phyloP scores from a whole-genome alignment of 148 eudicot species.

The Rhododendron simsii region DNA sequence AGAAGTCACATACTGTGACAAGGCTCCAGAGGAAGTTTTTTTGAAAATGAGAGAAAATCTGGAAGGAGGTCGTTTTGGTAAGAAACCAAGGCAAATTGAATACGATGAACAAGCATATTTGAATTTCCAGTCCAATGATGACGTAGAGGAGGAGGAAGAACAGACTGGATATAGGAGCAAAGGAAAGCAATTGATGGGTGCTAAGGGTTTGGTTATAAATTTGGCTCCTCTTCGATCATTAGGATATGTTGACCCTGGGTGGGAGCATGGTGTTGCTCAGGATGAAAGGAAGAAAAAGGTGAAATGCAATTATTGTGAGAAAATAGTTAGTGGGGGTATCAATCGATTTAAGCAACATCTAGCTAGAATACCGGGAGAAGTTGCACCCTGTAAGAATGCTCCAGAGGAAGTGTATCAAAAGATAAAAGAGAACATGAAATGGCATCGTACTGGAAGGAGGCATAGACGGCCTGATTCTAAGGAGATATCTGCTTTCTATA shows the following conservation, averaged over 20 bases:
- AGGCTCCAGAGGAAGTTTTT: constrained; percentile 85
- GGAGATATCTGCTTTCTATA: constrained; percentile 57
- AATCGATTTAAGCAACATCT: constrained; percentile 93
- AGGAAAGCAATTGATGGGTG: constrained; percentile 61
- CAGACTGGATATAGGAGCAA: constrained; percentile 49
- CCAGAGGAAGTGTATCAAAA: constrained; percentile 85
- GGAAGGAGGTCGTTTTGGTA: constrained; percentile 69
- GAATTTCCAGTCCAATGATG: constrained; percentile 56
- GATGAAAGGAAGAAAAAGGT: constrained; percentile 96
- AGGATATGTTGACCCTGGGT: constrained; percentile 96
- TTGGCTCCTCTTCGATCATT: constrained; percentile 83
- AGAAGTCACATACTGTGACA: constrained; percentile 91
- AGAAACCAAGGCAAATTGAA: constrained; percentile 58
- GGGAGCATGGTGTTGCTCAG: constrained; percentile 96
- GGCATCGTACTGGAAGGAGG: constrained; percentile 95
- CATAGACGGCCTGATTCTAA: constrained; percentile 60
- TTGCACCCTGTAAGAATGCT: constrained; percentile 90
- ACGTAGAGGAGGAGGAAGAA: constrained; percentile 53
- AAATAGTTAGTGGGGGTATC: constrained; percentile 92
- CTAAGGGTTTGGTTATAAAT: constrained; percentile 55
- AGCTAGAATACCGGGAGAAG: constrained; percentile 96
- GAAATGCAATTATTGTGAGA: constrained; percentile 92
- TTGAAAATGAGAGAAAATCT: constrained; percentile 79
- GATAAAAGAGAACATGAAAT: constrained; percentile 94
- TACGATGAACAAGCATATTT: constrained; percentile 62